Conservation (phyloP, 495 filamentous ascomycete genomes). For the Melanomma pulvis-pyrius region DNA sequence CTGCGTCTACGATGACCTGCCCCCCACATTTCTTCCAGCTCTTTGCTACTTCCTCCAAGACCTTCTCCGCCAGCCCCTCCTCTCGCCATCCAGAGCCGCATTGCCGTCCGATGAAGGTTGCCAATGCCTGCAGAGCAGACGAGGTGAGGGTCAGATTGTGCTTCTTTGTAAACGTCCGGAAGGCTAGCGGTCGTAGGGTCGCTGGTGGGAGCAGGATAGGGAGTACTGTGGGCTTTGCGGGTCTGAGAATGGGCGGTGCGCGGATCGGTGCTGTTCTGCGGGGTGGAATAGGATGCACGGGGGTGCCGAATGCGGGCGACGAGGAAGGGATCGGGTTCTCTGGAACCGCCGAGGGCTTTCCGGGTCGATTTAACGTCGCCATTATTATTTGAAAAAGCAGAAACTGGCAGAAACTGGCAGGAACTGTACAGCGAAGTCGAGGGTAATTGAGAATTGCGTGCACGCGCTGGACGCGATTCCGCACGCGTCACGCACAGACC, state of each 20-base stretch:
- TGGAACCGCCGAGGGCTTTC: conserved; percentile 29
- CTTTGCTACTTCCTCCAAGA: conserved; percentile 87
- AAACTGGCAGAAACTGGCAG: not conserved
- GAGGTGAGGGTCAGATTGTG: conserved; percentile 93
- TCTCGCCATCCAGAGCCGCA: conserved; percentile 97
- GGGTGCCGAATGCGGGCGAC: conserved; percentile 85
- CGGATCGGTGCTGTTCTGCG: conserved; percentile 51
- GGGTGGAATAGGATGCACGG: conserved; percentile 71
- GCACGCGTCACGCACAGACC: not conserved
- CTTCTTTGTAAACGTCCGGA: conserved; percentile 96
- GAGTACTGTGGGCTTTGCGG: conserved; percentile 70
- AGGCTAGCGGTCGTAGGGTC: conserved; percentile 86
- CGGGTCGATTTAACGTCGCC: conserved; percentile 24
- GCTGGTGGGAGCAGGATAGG: conserved; percentile 86
- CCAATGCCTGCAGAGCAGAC: conserved; percentile 78
- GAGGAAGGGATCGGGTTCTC: conserved; percentile 75
- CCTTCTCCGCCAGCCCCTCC: conserved; percentile 87
- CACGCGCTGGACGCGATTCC: conserved; percentile 7
- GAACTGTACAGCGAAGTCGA: not conserved
- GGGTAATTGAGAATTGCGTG: conserved; percentile 1
- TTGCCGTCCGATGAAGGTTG: conserved; percentile 85
- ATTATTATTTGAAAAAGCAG: conserved; percentile 12
- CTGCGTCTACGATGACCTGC: conserved; percentile 84
- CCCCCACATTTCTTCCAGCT: conserved; percentile 83
- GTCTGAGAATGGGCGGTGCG: conserved; percentile 56